A percentile compares a stretch with the other conserved stretches of the same genome.
Evolutionary conservation across 2,329 filamentous ascomycete genomes (phyloP).

Genomic region (Domatiomyces catenatus): DNA sequence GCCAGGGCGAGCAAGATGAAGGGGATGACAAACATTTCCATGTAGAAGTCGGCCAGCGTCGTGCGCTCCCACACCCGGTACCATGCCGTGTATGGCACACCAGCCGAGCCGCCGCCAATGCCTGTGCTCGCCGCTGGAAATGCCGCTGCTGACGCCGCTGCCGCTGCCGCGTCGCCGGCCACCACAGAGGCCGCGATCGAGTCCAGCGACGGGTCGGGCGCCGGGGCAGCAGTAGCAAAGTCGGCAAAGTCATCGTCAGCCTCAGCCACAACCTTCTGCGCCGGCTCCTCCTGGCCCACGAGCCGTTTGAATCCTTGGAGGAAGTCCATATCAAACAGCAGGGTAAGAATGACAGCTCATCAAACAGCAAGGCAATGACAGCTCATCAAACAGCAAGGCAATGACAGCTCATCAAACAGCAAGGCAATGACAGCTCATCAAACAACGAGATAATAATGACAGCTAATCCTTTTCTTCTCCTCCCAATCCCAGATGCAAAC

Average conservation of each 20-base stretch:
- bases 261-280: constrained; percentile 5
- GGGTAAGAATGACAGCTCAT: too few relatives aligned
- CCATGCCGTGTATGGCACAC: constrained; percentile 74
- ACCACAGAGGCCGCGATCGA: constrained; percentile 31
- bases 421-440: too few relatives aligned
- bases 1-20: constrained; percentile 59
- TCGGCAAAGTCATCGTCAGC: constrained; percentile 67
- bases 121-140: constrained; percentile 27
- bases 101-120: constrained; percentile 24
- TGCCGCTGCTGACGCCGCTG: constrained; percentile 34
- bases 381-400: too few relatives aligned
- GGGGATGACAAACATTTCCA: constrained; percentile 67
- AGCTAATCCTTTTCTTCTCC: too few relatives aligned
- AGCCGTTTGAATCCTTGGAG: not conserved
- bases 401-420: too few relatives aligned
- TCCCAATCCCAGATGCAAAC: not conserved
- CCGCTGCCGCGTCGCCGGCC: constrained; percentile 34
- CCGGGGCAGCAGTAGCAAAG: constrained; percentile 49
- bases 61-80: constrained; percentile 93
- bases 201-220: constrained; percentile 19
- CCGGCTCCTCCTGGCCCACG: not conserved
- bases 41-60: constrained; percentile 66
- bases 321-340: not conserved
- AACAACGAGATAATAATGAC: too few relatives aligned
- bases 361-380: too few relatives aligned